Evolutionary conservation across 1,284 basidiomycete genomes (phyloP).

Genomic region (Cystobasidiaceae sp.): DNA sequence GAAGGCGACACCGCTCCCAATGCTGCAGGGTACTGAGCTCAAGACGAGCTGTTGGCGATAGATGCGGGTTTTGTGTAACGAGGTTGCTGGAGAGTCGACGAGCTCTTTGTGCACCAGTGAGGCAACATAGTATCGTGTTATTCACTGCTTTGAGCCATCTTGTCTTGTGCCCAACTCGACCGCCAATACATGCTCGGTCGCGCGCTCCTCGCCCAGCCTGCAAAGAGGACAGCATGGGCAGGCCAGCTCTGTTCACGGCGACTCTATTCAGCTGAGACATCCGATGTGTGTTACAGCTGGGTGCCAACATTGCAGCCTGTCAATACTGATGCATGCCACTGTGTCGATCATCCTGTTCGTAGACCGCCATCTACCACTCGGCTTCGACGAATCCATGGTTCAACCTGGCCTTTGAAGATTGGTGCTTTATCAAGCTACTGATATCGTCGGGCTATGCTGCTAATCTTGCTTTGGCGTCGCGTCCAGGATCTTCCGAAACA

Average conservation of each 20-base stretch:
- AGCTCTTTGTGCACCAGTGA: no score
- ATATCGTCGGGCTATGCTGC: background rate
- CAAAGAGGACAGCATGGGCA: no score
- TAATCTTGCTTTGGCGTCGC: background rate
- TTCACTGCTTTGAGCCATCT: no score
- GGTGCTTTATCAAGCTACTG: conserved; percentile 52
- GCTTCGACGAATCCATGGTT: conserved; percentile 80
- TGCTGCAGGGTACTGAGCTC: conserved; percentile 70
- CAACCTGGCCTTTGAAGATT: conserved; percentile 90
- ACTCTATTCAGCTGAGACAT: background rate
- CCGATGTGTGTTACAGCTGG: background rate
- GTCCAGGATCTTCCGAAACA: conserved; percentile 74
- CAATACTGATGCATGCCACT: background rate
- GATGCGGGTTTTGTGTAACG: background rate
- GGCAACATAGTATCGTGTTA: no score
- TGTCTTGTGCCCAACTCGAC: no score
- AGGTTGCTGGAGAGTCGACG: no score
- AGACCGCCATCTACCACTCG: conserved; percentile 63
- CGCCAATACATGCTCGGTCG: no score
- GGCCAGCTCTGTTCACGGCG: no score
- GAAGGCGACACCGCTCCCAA: conserved; percentile 87
- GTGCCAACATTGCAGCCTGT: background rate
- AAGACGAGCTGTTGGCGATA: background rate
- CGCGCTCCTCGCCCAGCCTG: no score
- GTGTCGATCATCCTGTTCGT: background rate